Conservation (phyloP, 2,329 filamentous ascomycete genomes). For the Capronia epimyces region DNA sequence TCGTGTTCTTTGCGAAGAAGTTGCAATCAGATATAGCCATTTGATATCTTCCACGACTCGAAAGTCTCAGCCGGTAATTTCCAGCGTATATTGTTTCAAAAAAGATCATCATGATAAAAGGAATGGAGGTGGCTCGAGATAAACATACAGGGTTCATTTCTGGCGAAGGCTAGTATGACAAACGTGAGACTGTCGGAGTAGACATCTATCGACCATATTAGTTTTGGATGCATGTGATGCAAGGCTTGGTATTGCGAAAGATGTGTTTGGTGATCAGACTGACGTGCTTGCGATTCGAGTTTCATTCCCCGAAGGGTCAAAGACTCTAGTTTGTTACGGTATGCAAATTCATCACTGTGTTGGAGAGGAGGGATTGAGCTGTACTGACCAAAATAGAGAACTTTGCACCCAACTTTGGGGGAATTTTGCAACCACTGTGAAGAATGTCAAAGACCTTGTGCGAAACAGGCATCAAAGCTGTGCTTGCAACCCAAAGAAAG, state of each 20-base stretch:
- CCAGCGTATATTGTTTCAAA: constrained; percentile 63
- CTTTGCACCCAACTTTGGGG: too few relatives aligned
- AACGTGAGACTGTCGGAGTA: too few relatives aligned
- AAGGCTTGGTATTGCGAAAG: neutral
- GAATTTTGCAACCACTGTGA: too few relatives aligned
- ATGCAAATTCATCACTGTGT: constrained; percentile 27
- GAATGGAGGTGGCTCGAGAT: constrained; percentile 19
- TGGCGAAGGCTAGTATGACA: too few relatives aligned
- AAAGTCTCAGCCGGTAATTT: constrained; percentile 90
- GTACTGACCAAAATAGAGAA: neutral
- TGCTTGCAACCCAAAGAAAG: neutral
- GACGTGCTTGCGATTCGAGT: constrained; percentile 73
- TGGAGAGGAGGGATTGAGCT: neutral
- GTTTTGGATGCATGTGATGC: neutral
- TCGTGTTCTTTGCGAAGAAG: neutral
- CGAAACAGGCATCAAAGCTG: too few relatives aligned
- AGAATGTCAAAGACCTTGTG: too few relatives aligned
- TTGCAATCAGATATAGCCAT: constrained; percentile 74
- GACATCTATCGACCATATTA: neutral
- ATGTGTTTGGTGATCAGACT: constrained; percentile 63
- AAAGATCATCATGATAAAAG: constrained; percentile 57
- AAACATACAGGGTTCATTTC: too few relatives aligned
- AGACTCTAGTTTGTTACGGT: constrained; percentile 78
- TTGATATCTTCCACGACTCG: constrained; percentile 69
- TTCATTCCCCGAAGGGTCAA: constrained; percentile 82